phyloP scores from a whole-genome alignment of 1,284 basidiomycete species.

The Bjerkandera adusta region DNA sequence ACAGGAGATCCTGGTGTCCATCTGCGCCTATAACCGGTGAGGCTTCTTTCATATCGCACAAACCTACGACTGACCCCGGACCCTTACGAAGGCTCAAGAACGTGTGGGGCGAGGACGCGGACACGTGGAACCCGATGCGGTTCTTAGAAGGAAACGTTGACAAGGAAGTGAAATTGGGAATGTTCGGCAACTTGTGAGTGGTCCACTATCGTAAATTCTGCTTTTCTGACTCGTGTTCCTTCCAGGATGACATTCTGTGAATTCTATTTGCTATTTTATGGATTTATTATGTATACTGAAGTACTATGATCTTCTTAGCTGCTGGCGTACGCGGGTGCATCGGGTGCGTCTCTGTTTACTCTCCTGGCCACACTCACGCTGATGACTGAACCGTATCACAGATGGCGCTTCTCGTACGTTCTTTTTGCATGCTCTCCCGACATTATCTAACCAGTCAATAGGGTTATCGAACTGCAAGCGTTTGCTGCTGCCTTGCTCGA shows the following conservation, averaged over 20 bases:
- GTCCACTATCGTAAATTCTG: neutral
- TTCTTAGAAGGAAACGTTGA: conserved; percentile 30
- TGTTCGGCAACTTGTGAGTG: conserved; percentile 52
- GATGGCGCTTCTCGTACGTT: conserved; percentile 12
- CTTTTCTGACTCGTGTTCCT: neutral
- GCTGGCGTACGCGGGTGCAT: conserved; percentile 13
- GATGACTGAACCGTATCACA: neutral
- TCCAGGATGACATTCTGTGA: conserved; percentile 14
- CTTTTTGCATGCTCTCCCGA: neutral
- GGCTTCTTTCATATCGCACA: neutral
- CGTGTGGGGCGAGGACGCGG: conserved; percentile 49
- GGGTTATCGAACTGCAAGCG: conserved; percentile 14
- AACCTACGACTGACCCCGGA: neutral
- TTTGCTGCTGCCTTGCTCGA: conserved; percentile 11
- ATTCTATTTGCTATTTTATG: neutral
- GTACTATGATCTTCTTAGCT: conserved; percentile 3
- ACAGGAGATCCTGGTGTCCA: conserved; percentile 1
- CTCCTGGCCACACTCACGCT: neutral
- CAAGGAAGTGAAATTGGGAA: conserved; percentile 41
- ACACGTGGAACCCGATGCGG: conserved; percentile 56
- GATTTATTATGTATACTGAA: neutral
- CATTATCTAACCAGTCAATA: neutral
- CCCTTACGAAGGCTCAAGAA: conserved; percentile 19
- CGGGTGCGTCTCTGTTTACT: conserved; percentile 5
- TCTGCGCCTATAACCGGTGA: conserved; percentile 12